Base-by-base conservation (phyloP, 1,139 yeast species). In the Suhomyces guaymorum region DNA sequence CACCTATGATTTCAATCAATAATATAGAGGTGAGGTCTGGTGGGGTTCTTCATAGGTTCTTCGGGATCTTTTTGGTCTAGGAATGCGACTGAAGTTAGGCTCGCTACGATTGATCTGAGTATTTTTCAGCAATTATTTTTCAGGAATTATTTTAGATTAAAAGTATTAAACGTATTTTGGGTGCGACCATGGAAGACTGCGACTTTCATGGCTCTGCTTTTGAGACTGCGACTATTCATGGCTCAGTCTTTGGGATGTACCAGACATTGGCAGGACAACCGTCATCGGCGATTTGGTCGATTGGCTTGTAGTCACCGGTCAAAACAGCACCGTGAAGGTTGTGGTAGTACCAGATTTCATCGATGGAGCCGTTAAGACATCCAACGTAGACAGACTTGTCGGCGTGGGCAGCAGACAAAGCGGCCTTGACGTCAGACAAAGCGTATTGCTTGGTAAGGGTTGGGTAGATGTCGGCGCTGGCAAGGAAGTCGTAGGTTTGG, bases 301-400 rank as follows among this genome's bases (percentile, higher is more conserved):
- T 51, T 11, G 65, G 55, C 43, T 51, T 57, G 44, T 57, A 63
- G 30, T 55, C 57, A 19, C 70, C 70, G 17, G 64, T 59, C 47
- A 64, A 59, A 2, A 63, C 61, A 28, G 53, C 57, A 2, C 72
- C 73, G 38, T 53, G 59, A 31, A 66, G 54, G 41, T 58, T 51
- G 46, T 63, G 59, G 49, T 61, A 66, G 51, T 66, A 66, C 66
- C 68, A 67, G 35, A 67, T 53, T 46, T 67, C 68, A 38, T 59
- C 56, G 28, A 67, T 52, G 30, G 67, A 57, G 13, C 61, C 61
- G 33, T 55, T 49, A 23, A 47, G 41, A 48, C 73, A 67, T 5
- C 68, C 69, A 37, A 67, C 54, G 42, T 57, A 61, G 13, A 66
- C 72, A 26, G 55, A 43, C 23, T 56, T 55, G 23, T 60, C 67